These are phyloP conservation scores for Trichoderma afroharzianum DNA, from an alignment of 2,329 filamentous ascomycete species.

Conservation along the genomic window DNA sequence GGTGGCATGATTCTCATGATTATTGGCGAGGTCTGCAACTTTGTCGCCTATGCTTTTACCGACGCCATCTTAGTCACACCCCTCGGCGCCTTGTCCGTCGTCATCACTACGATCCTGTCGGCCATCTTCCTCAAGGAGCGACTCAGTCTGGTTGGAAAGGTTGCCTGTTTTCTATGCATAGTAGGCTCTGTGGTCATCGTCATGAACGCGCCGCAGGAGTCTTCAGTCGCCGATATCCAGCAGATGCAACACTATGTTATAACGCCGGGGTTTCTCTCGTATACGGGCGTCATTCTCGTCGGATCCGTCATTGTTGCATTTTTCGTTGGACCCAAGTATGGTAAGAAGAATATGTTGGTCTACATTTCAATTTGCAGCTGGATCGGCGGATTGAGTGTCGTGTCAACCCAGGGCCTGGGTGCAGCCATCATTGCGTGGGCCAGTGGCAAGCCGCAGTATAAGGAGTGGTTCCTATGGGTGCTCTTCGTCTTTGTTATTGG, in stretches of 20 bases:
- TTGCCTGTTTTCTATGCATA: constrained; percentile 93
- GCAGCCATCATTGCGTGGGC: constrained; percentile 87
- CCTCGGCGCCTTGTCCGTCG: constrained; percentile 84
- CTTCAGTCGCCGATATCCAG: constrained; percentile 81
- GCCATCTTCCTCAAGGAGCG: constrained; percentile 95
- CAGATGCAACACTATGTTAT: constrained; percentile 89
- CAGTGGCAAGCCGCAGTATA: constrained; percentile 80
- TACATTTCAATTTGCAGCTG: constrained; percentile 96
- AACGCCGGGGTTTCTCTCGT: constrained; percentile 78
- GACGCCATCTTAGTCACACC: constrained; percentile 95
- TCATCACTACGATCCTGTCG: constrained; percentile 85
- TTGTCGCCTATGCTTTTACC: constrained; percentile 93
- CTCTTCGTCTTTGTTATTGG: constrained; percentile 82
- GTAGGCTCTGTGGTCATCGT: constrained; percentile 91
- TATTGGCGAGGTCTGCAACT: constrained; percentile 92
- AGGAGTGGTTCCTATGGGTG: constrained; percentile 95
- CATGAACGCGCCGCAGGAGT: constrained; percentile 84
- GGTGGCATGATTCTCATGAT: constrained; percentile 95
- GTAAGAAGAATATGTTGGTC: constrained; percentile 96
- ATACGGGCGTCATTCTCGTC: constrained; percentile 77
- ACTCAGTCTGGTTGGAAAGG: constrained; percentile 91
- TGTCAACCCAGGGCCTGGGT: constrained; percentile 88
- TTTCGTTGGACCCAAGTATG: constrained; percentile 82
- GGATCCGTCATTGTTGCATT: constrained; percentile 69
- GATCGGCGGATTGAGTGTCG: constrained; percentile 90